Percentiles rank a stretch among this genome's conserved stretches.
phyloP scores from a whole-genome alignment of 257 asterid species.

The Catharanthus roseus region DNA sequence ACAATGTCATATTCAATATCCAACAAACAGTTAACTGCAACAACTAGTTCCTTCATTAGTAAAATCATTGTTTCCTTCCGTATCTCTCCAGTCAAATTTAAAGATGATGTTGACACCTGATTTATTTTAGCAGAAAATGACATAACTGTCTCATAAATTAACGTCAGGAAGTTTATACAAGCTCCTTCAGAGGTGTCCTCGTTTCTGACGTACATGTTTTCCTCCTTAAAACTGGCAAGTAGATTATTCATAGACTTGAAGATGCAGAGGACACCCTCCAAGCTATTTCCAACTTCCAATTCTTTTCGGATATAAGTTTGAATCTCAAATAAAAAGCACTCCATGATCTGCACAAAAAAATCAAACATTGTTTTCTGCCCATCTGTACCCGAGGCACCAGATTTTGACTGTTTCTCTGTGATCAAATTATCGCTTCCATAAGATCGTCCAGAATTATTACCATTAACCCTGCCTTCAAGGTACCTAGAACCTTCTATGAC shows the following conservation, averaged over 20 bases:
- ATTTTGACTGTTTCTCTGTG: conserved; percentile 23
- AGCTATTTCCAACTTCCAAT: conserved; percentile 24
- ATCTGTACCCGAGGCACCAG: conserved; percentile 45
- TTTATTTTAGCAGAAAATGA: conserved; percentile 44
- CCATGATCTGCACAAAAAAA: conserved; percentile 68
- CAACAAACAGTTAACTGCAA: conserved; percentile 47
- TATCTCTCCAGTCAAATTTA: conserved; percentile 31
- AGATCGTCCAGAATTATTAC: conserved; percentile 18
- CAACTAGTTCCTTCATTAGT: conserved; percentile 58
- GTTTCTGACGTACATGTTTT: conserved; percentile 51
- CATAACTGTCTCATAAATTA: conserved; percentile 48
- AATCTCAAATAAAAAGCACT: conserved; percentile 49
- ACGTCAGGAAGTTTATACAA: conserved; percentile 51
- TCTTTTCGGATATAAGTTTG: conserved; percentile 39
- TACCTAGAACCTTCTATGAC: conserved; percentile 29
- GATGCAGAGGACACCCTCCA: conserved; percentile 37
- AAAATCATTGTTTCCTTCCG: conserved; percentile 39
- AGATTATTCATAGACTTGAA: conserved; percentile 56
- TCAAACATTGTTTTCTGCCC: conserved; percentile 50
- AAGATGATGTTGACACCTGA: conserved; percentile 26
- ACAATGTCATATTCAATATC: conserved; percentile 76
- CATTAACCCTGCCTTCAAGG: conserved; percentile 18
- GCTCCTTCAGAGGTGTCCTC: conserved; percentile 87
- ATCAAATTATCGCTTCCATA: conserved; percentile 18
- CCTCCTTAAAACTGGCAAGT: conserved; percentile 46